Conservation (phyloP, 2,329 filamentous ascomycete species). For the Orbilia javanica region DNA sequence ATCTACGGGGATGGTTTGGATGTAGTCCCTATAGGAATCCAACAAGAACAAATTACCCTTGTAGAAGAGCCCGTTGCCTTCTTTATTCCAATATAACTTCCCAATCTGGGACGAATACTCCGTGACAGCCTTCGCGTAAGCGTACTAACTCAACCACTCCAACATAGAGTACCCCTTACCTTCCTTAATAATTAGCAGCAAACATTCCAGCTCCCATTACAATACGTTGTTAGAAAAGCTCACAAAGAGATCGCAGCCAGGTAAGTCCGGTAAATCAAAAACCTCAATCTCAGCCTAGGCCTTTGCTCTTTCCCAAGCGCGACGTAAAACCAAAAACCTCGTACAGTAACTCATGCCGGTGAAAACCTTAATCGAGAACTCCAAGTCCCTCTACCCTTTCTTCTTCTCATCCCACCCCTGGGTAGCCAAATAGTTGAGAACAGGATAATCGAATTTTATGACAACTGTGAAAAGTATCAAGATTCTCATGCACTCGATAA, state of each 20-base stretch:
- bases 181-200: background rate
- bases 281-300: too few relatives aligned
- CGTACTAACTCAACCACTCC: slow-evolving; percentile 3
- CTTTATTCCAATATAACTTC: background rate
- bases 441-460: background rate
- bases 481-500: background rate
- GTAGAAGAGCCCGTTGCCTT: background rate
- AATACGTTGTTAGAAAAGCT: background rate
- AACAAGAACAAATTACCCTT: background rate
- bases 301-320: background rate
- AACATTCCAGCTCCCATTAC: background rate
- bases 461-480: background rate
- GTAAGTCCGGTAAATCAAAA: too few relatives aligned
- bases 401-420: background rate
- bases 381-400: background rate
- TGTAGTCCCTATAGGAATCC: background rate
- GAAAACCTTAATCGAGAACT: background rate
- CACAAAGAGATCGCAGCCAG: too few relatives aligned
- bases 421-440: slow-evolving; percentile 17
- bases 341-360: slow-evolving; percentile 1
- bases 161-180: background rate
- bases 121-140: background rate
- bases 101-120: background rate
- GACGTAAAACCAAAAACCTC: background rate
- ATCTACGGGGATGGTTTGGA: background rate